Conservation (phyloP, 768 basidiomycete species). For the Leccinellum luteum region DNA sequence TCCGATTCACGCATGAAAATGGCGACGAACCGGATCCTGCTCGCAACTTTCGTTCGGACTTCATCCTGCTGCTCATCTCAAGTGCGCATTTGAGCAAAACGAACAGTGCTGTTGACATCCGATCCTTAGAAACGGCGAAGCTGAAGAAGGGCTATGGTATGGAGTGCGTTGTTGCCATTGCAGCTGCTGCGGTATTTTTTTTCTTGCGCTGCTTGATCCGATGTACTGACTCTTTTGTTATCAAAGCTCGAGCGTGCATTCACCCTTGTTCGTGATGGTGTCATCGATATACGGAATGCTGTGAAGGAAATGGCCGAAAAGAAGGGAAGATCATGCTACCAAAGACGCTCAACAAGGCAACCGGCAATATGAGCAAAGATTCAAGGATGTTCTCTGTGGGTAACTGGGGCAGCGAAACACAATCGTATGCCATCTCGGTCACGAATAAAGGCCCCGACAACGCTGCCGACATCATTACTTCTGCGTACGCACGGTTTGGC, state of each 20-base stretch:
- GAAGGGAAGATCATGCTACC: not conserved
- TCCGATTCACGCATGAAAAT: constrained; percentile 1
- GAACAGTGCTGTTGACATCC: not conserved
- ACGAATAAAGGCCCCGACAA: not conserved
- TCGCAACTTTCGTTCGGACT: not conserved
- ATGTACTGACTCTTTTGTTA: not conserved
- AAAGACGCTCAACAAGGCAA: constrained; percentile 2
- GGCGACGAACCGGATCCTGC: not conserved
- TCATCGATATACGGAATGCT: not conserved
- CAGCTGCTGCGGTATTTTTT: not conserved
- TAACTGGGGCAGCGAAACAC: constrained; percentile 1
- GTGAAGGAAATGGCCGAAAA: constrained; percentile 6
- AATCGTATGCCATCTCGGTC: not conserved
- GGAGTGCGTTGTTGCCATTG: not conserved
- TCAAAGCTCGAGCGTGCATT: not conserved
- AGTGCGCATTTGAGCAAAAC: constrained; percentile 1
- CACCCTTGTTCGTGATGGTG: not conserved
- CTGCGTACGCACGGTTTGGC: not conserved
- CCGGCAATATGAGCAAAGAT: constrained; percentile 5
- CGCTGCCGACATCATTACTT: not conserved
- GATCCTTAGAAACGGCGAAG: not conserved
- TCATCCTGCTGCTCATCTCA: not conserved
- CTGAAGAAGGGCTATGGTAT: not conserved
- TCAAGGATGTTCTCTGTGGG: not conserved
- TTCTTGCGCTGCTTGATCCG: not conserved